Evolutionary conservation across 2,329 filamentous ascomycete genomes (phyloP), one percentile per base, ranked within the genome.

Genomic region (Stachybotrys elegans): DNA sequence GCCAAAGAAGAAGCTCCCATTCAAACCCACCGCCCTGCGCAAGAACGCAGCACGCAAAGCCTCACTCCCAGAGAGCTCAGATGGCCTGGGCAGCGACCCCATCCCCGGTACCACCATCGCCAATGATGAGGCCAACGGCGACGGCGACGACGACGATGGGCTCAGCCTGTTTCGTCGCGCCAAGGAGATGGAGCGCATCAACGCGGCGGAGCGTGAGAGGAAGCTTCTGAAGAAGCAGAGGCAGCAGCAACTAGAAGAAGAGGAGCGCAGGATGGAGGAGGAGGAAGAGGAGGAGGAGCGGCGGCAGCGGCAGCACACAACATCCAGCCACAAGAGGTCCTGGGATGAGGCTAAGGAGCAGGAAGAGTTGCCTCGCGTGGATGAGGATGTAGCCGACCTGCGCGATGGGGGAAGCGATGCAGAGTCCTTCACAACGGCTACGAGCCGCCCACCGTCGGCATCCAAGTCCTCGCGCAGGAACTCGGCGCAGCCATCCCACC

Each of bases 141-240:
- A 52, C 7, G 49, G 56, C 1, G 50, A 55, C 11, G 55, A 59
- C 9, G 59, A 60, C 14, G 60, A 69, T 31, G 64, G 57, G 3
- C 62, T 80, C 11, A 63, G 62, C 2, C 60, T 80, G 6, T 81
- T 81, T 49, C 67, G 69, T 34, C 71, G 73, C 5, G 66, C 72
- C 12, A 72, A 70, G 48, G 66, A 72, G 45, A 75, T 77, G 55
- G 75, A 72, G 41, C 65, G 69, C 6, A 62, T 66, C 27, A 56
- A 72, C 23, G 57, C 65, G 43, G 67, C 69, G n/a, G 67, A 73
- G 23, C 62, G 59, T 29, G 59, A 68, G 50, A 57, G 61, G 36
- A 53, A 54, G n/a, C 20, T 51, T 39, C 45, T 49, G 44, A 57
- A 51, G 45, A 56, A 52, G 44, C 55, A 52, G 48, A 53, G 57